Evolutionary conservation across 495 filamentous ascomycete species (phyloP).

Genomic region (Aspergillus haitiensis): DNA sequence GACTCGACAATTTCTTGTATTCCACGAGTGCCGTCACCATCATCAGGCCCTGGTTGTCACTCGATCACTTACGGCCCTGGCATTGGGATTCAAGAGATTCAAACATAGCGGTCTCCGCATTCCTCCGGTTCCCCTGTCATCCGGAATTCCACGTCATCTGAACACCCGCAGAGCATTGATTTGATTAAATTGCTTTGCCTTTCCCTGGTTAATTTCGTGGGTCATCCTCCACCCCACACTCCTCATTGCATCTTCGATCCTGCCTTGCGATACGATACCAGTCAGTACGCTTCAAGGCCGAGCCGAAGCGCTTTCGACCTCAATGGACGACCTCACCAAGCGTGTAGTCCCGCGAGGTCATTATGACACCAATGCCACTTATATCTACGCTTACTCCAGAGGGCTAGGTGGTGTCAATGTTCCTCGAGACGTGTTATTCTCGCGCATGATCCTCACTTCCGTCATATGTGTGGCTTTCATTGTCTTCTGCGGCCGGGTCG

Average conservation of each 20-base stretch:
- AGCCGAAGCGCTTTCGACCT: conserved; percentile 13
- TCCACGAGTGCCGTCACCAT: neutral
- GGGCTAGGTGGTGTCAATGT: conserved; percentile 47
- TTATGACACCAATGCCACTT: conserved; percentile 41
- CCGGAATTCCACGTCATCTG: conserved; percentile 15
- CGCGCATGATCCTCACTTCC: conserved; percentile 46
- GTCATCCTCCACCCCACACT: conserved; percentile 5
- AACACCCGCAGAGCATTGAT: conserved; percentile 8
- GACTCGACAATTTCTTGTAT: neutral
- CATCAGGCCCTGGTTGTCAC: neutral
- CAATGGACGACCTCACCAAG: conserved; percentile 39
- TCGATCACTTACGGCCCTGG: neutral
- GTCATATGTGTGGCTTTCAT: conserved; percentile 51
- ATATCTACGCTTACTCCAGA: conserved; percentile 47
- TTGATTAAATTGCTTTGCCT: conserved; percentile 8
- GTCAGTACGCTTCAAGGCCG: conserved; percentile 4
- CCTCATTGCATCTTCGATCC: neutral
- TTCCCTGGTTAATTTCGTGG: conserved; percentile 7
- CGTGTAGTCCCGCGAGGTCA: conserved; percentile 32
- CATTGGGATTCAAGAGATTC: neutral
- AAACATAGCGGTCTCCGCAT: conserved; percentile 10
- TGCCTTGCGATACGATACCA: neutral
- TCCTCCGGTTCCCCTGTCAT: conserved; percentile 24
- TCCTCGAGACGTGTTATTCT: conserved; percentile 44
- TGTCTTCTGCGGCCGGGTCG: conserved; percentile 56